A percentile compares a stretch with the other conserved stretches of the same genome.
phyloP scores from a whole-genome alignment of 2,329 filamentous ascomycete species.

The Cylindrodendrum hubeiense region DNA sequence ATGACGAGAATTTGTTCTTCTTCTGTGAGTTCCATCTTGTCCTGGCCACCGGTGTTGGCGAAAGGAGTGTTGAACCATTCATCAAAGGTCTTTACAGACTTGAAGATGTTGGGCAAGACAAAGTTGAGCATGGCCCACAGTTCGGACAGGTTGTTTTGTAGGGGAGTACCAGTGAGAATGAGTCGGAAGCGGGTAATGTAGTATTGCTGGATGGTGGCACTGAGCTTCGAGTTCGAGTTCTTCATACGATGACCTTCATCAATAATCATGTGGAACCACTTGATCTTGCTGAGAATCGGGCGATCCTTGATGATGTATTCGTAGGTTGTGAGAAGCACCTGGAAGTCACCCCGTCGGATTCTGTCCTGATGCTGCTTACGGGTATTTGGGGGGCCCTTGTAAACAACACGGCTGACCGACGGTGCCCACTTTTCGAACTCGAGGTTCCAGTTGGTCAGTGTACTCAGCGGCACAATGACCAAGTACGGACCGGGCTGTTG shows the following conservation, averaged over 20 bases:
- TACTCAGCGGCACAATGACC: constrained; percentile 97
- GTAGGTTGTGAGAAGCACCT: constrained; percentile 96
- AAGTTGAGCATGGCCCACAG: constrained; percentile 99
- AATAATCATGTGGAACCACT: constrained; percentile 99
- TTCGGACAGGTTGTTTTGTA: constrained; percentile 97
- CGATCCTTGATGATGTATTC: constrained; percentile 99
- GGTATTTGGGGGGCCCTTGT: constrained; percentile 92
- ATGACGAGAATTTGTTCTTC: constrained; percentile 99
- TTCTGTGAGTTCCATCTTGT: constrained; percentile 99
- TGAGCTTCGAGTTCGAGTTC: constrained; percentile 96
- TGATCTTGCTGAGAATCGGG: constrained; percentile 95
- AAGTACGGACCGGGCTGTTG: constrained; percentile 91
- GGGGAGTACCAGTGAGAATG: constrained; percentile 95
- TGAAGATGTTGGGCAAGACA: constrained; percentile 98
- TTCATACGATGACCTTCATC: constrained; percentile 99
- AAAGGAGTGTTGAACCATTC: constrained; percentile 99
- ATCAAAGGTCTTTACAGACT: constrained; percentile 98
- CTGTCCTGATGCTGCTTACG: constrained; percentile 93
- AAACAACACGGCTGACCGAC: constrained; percentile 86
- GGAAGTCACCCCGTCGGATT: constrained; percentile 94
- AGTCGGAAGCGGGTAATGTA: constrained; percentile 95
- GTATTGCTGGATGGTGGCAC: constrained; percentile 93
- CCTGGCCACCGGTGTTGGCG: constrained; percentile 96
- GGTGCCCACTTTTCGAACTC: constrained; percentile 99
- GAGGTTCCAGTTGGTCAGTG: constrained; percentile 97